Conservation (phyloP, 2,329 filamentous ascomycete genomes). For the Colletotrichum phormii region DNA sequence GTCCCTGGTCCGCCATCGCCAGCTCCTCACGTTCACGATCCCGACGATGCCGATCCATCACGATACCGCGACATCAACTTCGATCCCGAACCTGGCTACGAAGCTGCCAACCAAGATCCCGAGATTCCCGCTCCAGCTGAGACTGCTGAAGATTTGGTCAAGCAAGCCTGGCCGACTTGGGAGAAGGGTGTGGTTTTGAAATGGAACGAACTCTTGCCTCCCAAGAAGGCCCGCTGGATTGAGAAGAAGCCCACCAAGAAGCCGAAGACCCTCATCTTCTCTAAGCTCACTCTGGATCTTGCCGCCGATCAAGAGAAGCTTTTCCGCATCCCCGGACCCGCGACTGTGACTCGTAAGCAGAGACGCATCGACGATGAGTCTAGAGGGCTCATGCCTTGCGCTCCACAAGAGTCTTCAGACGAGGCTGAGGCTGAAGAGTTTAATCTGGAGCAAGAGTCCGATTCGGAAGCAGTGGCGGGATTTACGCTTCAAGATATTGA, state of each 20-base stretch:
- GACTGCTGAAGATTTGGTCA: slow-evolving; percentile 79
- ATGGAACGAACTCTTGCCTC: slow-evolving; percentile 86
- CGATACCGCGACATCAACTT: slow-evolving; percentile 60
- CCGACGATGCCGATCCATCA: slow-evolving; percentile 49
- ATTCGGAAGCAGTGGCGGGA: slow-evolving; percentile 77
- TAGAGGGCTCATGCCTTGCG: slow-evolving; percentile 60
- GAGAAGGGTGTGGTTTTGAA: slow-evolving; percentile 79
- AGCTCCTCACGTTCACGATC: slow-evolving; percentile 54
- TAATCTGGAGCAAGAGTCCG: slow-evolving; percentile 63
- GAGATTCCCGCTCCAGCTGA: slow-evolving; percentile 77
- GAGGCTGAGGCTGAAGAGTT: slow-evolving; percentile 55
- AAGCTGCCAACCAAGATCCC: slow-evolving; percentile 67
- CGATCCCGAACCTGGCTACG: slow-evolving; percentile 55
- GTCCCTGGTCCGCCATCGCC: slow-evolving; percentile 58
- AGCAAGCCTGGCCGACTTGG: slow-evolving; percentile 85
- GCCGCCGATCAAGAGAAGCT: slow-evolving; percentile 86
- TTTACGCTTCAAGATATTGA: slow-evolving; percentile 84
- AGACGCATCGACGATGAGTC: slow-evolving; percentile 64
- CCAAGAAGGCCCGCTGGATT: slow-evolving; percentile 81
- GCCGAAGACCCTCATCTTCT: slow-evolving; percentile 84
- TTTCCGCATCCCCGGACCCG: slow-evolving; percentile 80
- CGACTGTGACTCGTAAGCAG: slow-evolving; percentile 64
- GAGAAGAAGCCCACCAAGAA: slow-evolving; percentile 83
- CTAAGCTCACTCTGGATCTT: slow-evolving; percentile 89
- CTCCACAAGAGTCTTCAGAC: slow-evolving; percentile 54